These are phyloP conservation scores for Lyophyllum shimeji DNA, from an alignment of 768 basidiomycete genomes.

Conservation along the genomic window DNA sequence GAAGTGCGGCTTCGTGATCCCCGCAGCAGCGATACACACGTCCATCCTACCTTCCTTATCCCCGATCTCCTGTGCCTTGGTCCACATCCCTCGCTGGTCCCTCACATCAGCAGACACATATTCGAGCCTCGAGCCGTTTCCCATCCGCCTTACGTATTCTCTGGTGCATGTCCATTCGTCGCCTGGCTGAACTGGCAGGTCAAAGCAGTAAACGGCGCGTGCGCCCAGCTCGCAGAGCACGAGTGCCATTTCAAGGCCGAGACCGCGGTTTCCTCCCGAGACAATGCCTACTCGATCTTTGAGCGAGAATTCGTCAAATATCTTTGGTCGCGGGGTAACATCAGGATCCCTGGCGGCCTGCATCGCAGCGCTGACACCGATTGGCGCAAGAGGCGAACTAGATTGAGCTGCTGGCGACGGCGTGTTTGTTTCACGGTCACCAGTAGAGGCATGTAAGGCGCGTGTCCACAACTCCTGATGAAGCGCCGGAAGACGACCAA, in stretches of 20 bases:
- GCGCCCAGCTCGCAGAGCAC: constrained; percentile 74
- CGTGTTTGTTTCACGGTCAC: not conserved
- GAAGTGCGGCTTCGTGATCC: constrained; percentile 57
- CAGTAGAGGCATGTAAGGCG: no score
- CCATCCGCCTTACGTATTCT: constrained; percentile 50
- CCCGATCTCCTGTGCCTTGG: constrained; percentile 54
- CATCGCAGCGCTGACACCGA: constrained; percentile 63
- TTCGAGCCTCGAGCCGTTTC: constrained; percentile 44
- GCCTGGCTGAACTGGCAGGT: constrained; percentile 55
- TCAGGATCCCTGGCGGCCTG: constrained; percentile 35
- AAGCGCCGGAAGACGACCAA: no score
- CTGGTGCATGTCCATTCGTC: constrained; percentile 55
- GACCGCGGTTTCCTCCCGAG: constrained; percentile 64
- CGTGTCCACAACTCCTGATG: no score
- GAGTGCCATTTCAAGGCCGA: constrained; percentile 82
- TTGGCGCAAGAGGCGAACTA: constrained; percentile 55
- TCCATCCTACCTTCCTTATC: constrained; percentile 72
- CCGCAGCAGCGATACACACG: constrained; percentile 76
- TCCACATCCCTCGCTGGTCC: constrained; percentile 62
- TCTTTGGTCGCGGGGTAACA: constrained; percentile 40
- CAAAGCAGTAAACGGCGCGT: constrained; percentile 66
- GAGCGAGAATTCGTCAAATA: constrained; percentile 60
- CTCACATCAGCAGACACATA: constrained; percentile 68
- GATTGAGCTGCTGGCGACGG: constrained; percentile 29
- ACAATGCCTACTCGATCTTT: constrained; percentile 59